Conservation (phyloP, 2,329 filamentous ascomycete genomes). For the Fusarium sp. region DNA sequence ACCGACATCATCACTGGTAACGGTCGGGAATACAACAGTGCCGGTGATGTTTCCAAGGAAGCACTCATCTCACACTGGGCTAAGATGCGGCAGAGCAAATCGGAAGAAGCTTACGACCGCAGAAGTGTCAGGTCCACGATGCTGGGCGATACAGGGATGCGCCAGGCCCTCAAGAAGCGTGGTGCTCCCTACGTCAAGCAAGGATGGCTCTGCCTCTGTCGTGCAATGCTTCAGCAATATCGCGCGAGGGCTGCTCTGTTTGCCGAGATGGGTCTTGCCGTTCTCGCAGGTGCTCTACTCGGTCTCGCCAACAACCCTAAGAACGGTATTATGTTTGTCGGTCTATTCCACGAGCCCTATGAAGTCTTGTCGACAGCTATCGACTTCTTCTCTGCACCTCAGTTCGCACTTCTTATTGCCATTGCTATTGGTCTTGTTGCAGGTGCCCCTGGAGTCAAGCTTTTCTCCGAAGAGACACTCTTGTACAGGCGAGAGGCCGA, state of each 20-base stretch:
- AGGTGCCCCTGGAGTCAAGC: constrained; percentile 60
- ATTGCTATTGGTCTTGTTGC: constrained; percentile 66
- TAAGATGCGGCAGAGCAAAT: constrained; percentile 38
- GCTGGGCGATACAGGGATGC: constrained; percentile 48
- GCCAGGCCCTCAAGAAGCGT: constrained; percentile 57
- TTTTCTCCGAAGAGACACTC: constrained; percentile 55
- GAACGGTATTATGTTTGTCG: constrained; percentile 62
- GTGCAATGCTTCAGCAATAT: constrained; percentile 66
- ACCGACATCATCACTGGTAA: constrained; percentile 71
- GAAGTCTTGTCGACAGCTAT: constrained; percentile 60
- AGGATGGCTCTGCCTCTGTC: constrained; percentile 60
- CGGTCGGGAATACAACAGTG: constrained; percentile 59
- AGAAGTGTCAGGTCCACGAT: constrained; percentile 37
- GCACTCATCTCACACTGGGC: constrained; percentile 60
- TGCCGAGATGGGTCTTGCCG: constrained; percentile 63
- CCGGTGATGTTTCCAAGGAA: constrained; percentile 58
- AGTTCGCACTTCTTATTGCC: constrained; percentile 61
- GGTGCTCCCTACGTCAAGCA: constrained; percentile 61
- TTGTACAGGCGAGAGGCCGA: constrained; percentile 65
- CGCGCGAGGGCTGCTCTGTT: constrained; percentile 60
- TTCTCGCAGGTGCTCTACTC: constrained; percentile 62
- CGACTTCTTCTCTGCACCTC: constrained; percentile 60
- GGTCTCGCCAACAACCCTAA: constrained; percentile 61
- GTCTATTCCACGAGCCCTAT: constrained; percentile 61
- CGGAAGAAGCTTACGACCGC: constrained; percentile 17